Conservation (phyloP, 805 yeast genomes). For the Candida insectorum region DNA sequence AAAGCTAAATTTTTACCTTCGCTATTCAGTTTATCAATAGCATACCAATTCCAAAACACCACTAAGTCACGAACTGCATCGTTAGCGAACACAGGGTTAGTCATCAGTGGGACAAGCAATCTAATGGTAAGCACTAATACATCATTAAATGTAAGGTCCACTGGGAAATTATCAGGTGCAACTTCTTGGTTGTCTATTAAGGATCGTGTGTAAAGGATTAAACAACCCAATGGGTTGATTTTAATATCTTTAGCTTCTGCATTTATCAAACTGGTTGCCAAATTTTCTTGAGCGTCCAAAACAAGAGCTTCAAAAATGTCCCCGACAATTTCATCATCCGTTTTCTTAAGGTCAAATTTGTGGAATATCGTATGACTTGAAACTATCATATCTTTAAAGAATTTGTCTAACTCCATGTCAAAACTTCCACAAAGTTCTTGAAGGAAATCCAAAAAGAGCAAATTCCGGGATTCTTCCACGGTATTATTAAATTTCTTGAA, state of each 20-base stretch:
- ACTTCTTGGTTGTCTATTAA: neutral
- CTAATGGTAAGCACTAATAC: constrained; percentile 24
- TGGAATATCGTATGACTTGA: constrained; percentile 43
- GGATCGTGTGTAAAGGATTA: constrained; percentile 12
- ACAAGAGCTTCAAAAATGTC: constrained; percentile 39
- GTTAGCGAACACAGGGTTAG: constrained; percentile 20
- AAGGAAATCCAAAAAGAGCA: constrained; percentile 20
- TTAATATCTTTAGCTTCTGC: constrained; percentile 22
- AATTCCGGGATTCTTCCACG: constrained; percentile 3
- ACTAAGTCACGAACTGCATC: constrained; percentile 24
- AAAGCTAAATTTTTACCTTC: constrained; percentile 19
- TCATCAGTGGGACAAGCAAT: constrained; percentile 32
- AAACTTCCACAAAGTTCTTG: constrained; percentile 52
- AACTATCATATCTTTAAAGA: constrained; percentile 32
- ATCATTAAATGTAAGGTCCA: constrained; percentile 16
- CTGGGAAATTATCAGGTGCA: neutral
- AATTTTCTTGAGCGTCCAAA: constrained; percentile 38
- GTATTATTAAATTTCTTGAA: constrained; percentile 16
- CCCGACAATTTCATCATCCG: constrained; percentile 26
- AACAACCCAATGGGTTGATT: constrained; percentile 24
- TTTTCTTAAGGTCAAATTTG: constrained; percentile 16
- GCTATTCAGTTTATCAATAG: constrained; percentile 13
- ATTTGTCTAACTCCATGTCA: constrained; percentile 57
- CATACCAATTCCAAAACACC: constrained; percentile 38
- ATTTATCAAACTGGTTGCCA: constrained; percentile 23